Conservation (phyloP, 2,329 filamentous ascomycete genomes). For the Penicillium sp. region DNA sequence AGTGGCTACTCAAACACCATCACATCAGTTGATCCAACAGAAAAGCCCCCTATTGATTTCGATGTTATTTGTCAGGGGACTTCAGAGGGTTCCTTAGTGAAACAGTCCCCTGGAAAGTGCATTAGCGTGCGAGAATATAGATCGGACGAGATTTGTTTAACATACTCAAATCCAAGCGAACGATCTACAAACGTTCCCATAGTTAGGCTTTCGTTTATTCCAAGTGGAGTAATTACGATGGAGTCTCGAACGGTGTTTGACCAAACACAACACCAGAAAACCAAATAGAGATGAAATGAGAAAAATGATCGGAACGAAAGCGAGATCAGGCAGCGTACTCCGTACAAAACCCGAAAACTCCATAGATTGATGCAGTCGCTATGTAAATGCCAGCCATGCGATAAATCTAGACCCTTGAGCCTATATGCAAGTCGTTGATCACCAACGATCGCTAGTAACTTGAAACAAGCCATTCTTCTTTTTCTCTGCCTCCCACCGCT, state of each 20-base stretch:
- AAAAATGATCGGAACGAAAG: neutral
- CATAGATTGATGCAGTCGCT: neutral
- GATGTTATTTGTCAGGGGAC: neutral
- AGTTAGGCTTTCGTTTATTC: neutral
- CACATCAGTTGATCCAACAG: no score
- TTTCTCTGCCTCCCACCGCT: slow-evolving; percentile 62
- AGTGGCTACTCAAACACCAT: neutral
- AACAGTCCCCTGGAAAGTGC: slow-evolving; percentile 3
- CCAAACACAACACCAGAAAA: slow-evolving; percentile 1
- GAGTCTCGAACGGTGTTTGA: neutral
- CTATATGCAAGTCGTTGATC: slow-evolving; percentile 5
- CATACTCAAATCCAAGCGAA: neutral
- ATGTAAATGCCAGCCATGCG: neutral
- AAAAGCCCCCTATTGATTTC: neutral
- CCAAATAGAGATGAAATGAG: neutral
- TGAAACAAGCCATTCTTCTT: slow-evolving; percentile 61
- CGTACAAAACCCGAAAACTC: neutral
- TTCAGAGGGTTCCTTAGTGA: neutral
- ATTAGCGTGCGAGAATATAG: slow-evolving; percentile 6
- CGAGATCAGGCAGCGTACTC: neutral
- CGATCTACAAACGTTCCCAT: neutral
- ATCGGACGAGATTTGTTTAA: neutral
- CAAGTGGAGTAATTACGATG: slow-evolving; percentile 1
- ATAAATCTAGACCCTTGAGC: neutral
- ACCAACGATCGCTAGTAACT: slow-evolving; percentile 39